Evolutionary conservation across 2,329 filamentous ascomycete genomes (phyloP), one percentile per base, ranked within the genome.

Genomic region (Aspergillus sp.): DNA sequence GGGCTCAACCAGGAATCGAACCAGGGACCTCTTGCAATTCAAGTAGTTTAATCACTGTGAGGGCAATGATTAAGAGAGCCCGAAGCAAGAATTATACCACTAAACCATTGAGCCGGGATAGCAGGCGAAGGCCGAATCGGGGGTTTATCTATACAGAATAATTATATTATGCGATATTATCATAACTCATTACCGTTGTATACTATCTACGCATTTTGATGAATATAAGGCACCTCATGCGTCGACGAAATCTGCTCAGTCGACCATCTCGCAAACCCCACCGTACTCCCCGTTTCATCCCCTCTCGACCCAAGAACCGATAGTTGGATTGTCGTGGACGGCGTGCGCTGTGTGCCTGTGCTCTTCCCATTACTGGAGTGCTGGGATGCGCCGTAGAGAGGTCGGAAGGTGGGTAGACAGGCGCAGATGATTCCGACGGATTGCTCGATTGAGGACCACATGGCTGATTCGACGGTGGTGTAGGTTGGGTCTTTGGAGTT

Each of bases 21-120:
- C 46, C 46, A 44, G 44, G 46, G 46, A 48, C 46, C 46, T 45
- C 46, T 45, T 44, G 46, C 46, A 48, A 46, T 28, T 28, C 26
- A 27, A 19, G 5, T 12, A 10, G 19, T 19, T 19, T 19, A 19
- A 19, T 19, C 19, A 19, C 19, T 19, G 19, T 19, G 19, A 19
- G 19, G 19, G 19, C 19, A 19, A 19, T 19, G 19, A 19, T 19
- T 19, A 19, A 19, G 19, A 19, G 32, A 46, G 55, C 62, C 62
- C 61, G 64, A 65, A 67, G 65, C 64, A 60, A 66, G 63, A 66
- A 68, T 67, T 62, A 67, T 68, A 66, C 63, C 61, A 58, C 65
- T 66, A 65, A 62, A 67, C 64, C 62, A 67, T 27, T 38, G 29
- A 38, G 36, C 36, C 36, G 19, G 19, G 19, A 19, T 19, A 19